Base-by-base conservation (phyloP, 148 eudicot species). In the Fagopyrum tataricum region DNA sequence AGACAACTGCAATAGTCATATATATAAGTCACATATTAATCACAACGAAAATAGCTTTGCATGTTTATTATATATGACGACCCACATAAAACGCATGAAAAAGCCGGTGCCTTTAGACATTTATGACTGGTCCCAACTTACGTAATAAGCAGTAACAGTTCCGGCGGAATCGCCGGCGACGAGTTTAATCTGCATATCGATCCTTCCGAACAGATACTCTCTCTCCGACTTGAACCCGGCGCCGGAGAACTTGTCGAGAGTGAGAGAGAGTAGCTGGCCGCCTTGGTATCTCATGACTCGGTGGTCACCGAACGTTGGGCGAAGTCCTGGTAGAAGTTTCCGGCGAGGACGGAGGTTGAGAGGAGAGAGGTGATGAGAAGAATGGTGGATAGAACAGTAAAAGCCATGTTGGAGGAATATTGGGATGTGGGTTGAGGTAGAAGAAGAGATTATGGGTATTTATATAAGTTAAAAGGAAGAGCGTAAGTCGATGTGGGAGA, bases 81-180 rank as follows among this genome's bases (percentile, higher is more conserved):
- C 64, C 64, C 64, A 58, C 64, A 8, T 21, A 31, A 56, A 20
- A 56, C 23, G 13, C 64, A 11, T 23, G 39, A 59, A 24, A 59
- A 24, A 59, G 66, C 11, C 24, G 64, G 64, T 2, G 4, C 37
- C 64, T 23, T 58, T 58, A 6, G 15, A 5, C 5, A 13, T 49
- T 4, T 49, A 49, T 15, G 14, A 2, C 15, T 49, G 55, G 55
- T 49, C 55, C 55, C 58, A 58, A 20, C 87, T 72, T 84, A 87
- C 90, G 64, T 87, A 87, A 56, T 83, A 85, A 7, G 88, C 87
- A 11, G 91, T 87, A 14, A 87, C 91, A 23, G 88, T 87, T 18
- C 91, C 91, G 40, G 91, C 91, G 70, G 91, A 87, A 76, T 87
- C 79, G 17, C 91, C 91, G 7, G 88, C 70, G 13, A 87, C 91